Percentiles rank a stretch among this genome's conserved stretches.
These are phyloP conservation scores for Phaseolus lunatus DNA, from an alignment of 306 rosid genomes.

Conservation along the genomic window DNA sequence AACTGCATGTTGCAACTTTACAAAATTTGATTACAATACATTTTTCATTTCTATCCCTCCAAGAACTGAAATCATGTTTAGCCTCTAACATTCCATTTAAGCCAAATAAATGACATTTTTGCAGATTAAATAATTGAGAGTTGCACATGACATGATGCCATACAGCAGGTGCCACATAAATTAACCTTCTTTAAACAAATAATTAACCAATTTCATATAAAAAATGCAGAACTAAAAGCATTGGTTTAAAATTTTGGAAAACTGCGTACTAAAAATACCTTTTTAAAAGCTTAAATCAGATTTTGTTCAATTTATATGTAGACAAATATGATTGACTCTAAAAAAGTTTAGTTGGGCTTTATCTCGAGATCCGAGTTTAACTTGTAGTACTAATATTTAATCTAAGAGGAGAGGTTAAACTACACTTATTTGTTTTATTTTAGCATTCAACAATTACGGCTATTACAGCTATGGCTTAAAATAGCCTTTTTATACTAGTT, in stretches of 20 bases:
- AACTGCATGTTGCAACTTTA: background rate
- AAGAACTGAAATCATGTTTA: background rate
- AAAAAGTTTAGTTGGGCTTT: background rate
- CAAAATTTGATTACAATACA: background rate
- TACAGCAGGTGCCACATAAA: no score
- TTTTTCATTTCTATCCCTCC: background rate
- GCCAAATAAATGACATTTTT: no score
- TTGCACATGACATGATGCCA: no score
- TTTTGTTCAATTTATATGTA: background rate
- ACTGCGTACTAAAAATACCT: no score
- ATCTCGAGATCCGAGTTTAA: background rate
- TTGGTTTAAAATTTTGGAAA: no score
- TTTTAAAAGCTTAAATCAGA: background rate
- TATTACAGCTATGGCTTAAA: background rate
- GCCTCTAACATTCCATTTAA: background rate
- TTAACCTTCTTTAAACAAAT: no score
- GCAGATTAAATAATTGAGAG: no score
- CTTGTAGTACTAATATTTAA: slow-evolving; percentile 4
- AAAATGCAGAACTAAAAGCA: no score
- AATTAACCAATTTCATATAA: no score
- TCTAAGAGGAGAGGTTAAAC: slow-evolving; percentile 12
- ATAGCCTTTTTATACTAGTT: background rate
- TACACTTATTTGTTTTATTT: slow-evolving; percentile 21
- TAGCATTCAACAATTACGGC: slow-evolving; percentile 12
- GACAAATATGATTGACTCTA: background rate